phyloP scores from a whole-genome alignment of 140 eudicot genomes.

The Oenanthe javanica region DNA sequence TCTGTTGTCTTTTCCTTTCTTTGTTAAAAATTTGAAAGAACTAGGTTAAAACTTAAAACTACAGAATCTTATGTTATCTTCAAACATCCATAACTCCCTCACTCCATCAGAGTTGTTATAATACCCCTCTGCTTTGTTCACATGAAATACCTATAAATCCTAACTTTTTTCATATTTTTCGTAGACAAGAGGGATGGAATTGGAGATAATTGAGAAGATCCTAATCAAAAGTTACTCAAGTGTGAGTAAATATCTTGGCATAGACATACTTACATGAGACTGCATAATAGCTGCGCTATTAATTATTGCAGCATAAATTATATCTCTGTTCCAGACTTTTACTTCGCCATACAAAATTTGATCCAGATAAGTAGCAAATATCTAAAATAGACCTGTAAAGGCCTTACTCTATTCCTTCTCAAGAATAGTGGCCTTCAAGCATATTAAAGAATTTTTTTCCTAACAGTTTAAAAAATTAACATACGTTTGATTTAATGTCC shows the following conservation, averaged over 20 bases:
- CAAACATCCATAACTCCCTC: background rate
- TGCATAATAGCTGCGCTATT: background rate
- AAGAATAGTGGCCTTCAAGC: background rate
- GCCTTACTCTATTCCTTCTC: background rate
- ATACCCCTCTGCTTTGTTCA: background rate
- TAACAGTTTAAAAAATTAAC: background rate
- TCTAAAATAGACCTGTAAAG: background rate
- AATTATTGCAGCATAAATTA: background rate
- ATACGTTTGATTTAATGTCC: constrained; percentile 22
- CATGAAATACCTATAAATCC: background rate
- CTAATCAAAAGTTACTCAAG: background rate
- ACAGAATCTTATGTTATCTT: background rate
- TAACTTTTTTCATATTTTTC: background rate
- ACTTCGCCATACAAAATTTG: background rate
- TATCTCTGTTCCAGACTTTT: background rate
- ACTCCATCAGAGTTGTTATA: too few species aligned
- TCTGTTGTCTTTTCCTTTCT: background rate
- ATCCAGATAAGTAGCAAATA: background rate
- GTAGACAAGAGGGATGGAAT: background rate
- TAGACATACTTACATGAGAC: background rate
- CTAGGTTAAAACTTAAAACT: background rate
- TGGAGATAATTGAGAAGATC: background rate
- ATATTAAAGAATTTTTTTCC: background rate
- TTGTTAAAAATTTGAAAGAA: background rate
- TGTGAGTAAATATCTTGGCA: background rate